phyloP scores from a whole-genome alignment of 1,139 yeast species.

The Debaryomycetaceae sp. region DNA sequence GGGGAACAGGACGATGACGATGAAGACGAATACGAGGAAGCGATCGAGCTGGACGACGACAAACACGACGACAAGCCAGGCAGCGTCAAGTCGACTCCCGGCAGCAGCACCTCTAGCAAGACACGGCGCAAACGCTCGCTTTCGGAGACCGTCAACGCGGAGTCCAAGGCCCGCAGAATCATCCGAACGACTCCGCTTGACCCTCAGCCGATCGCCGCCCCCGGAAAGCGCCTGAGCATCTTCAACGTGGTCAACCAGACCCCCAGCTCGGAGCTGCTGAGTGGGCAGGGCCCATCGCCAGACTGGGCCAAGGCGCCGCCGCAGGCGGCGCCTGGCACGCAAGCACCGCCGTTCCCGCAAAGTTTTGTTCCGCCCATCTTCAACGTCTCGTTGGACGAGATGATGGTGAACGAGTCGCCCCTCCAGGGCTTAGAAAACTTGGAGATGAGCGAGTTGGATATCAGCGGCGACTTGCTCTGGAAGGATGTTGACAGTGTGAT shows the following conservation, averaged over 20 bases:
- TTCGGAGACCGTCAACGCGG: conserved; percentile 57
- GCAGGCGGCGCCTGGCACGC: background rate
- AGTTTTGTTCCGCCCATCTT: background rate
- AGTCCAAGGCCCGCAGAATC: conserved; percentile 65
- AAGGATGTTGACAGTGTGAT: conserved; percentile 87
- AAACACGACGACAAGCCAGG: conserved; percentile 10
- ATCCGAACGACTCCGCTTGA: conserved; percentile 76
- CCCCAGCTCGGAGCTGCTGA: conserved; percentile 6
- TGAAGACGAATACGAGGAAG: conserved; percentile 20
- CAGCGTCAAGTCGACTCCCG: conserved; percentile 37
- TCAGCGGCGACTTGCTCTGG: conserved; percentile 68
- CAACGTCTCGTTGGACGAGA: conserved; percentile 3
- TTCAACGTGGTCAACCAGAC: conserved; percentile 34
- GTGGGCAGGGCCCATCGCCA: conserved; percentile 3
- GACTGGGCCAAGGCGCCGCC: background rate
- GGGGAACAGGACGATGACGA: conserved; percentile 18
- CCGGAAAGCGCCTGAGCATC: conserved; percentile 33
- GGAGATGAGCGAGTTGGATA: conserved; percentile 31
- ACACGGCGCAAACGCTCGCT: conserved; percentile 43
- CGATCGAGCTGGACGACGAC: conserved; percentile 13
- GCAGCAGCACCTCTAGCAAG: conserved; percentile 29
- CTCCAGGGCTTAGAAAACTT: conserved; percentile 27
- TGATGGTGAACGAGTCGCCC: conserved; percentile 27
- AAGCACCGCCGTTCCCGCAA: conserved; percentile 1
- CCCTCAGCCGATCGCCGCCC: conserved; percentile 64